A percentile compares a stretch with the other conserved stretches of the same genome.
Conservation (phyloP, 2,329 filamentous ascomycete genomes). For the Camptophora hylomeconis region DNA sequence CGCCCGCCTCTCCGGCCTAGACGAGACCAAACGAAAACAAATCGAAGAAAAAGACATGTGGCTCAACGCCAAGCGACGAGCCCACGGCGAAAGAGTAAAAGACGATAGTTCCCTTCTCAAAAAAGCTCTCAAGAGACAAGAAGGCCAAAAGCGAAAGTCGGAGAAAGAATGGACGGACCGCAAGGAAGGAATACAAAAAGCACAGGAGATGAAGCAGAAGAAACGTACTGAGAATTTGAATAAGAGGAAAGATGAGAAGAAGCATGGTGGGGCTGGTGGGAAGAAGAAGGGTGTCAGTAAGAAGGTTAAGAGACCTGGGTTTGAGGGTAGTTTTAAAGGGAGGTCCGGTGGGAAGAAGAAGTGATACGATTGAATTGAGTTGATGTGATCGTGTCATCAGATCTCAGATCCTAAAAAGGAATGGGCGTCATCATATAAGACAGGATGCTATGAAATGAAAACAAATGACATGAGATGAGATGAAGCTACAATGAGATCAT, state of each 20-base stretch:
- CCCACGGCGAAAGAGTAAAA: conserved; percentile 76
- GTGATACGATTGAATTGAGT: background rate
- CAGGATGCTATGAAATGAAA: too few species aligned
- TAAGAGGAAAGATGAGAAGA: conserved; percentile 64
- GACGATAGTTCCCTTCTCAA: conserved; percentile 81
- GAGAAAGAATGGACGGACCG: conserved; percentile 76
- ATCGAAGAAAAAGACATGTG: conserved; percentile 89
- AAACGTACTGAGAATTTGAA: conserved; percentile 70
- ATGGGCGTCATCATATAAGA: too few species aligned
- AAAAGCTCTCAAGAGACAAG: conserved; percentile 89
- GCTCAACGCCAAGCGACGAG: conserved; percentile 79
- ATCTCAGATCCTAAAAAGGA: too few species aligned
- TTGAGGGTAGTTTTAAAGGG: conserved; percentile 58
- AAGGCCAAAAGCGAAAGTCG: conserved; percentile 79
- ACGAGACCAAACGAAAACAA: conserved; percentile 68
- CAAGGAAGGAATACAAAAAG: conserved; percentile 56
- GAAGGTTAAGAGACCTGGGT: conserved; percentile 50
- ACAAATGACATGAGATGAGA: too few species aligned
- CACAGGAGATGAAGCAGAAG: conserved; percentile 65
- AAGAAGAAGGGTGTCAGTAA: conserved; percentile 34
- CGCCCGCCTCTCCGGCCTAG: conserved; percentile 60
- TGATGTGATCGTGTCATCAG: too few species aligned
- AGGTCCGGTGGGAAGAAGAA: conserved; percentile 15
- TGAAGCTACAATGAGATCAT: too few species aligned
- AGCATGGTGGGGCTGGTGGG: conserved; percentile 38